Percentiles rank a stretch among this genome's conserved stretches.
These are phyloP conservation scores for Aspergillus sp. DNA, from an alignment of 2,329 filamentous ascomycete genomes.

Conservation along the genomic window DNA sequence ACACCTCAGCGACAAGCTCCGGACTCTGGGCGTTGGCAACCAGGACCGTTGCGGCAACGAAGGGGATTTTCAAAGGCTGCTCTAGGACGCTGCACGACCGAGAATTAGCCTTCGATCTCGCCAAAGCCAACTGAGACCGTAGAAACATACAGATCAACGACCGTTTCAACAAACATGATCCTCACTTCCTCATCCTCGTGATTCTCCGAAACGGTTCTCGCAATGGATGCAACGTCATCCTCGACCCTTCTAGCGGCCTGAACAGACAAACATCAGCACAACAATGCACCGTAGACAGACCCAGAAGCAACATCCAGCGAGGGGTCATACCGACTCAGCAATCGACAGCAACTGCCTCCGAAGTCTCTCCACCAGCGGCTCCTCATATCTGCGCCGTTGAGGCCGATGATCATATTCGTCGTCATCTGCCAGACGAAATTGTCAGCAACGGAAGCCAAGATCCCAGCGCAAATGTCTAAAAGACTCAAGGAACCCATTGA, in stretches of 20 bases:
- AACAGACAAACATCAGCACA: not conserved
- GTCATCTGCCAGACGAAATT: constrained; percentile 47
- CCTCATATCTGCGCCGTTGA: constrained; percentile 64
- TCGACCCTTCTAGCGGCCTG: constrained; percentile 63
- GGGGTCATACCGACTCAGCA: constrained; percentile 56
- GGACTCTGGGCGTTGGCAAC: constrained; percentile 68
- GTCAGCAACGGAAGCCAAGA: constrained; percentile 24
- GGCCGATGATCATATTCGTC: constrained; percentile 66
- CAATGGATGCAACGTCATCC: constrained; percentile 67
- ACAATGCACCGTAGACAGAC: constrained; percentile 4
- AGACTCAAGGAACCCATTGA: too few relatives aligned
- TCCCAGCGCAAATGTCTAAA: too few relatives aligned
- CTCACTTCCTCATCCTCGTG: constrained; percentile 76
- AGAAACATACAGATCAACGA: constrained; percentile 57
- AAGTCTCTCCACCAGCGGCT: constrained; percentile 60
- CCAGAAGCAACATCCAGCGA: not conserved
- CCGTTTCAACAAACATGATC: constrained; percentile 61
- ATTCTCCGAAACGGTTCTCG: constrained; percentile 68
- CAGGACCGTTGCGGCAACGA: constrained; percentile 74
- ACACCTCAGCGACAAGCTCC: constrained; percentile 62
- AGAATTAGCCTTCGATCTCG: constrained; percentile 6
- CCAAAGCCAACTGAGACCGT: constrained; percentile 1
- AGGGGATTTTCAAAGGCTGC: constrained; percentile 96
- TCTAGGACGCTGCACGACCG: constrained; percentile 59
- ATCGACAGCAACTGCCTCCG: constrained; percentile 70